Evolutionary conservation across 2,329 filamentous ascomycete genomes (phyloP), one percentile per base, ranked within the genome.

Genomic region (Arthroderma sp.): DNA sequence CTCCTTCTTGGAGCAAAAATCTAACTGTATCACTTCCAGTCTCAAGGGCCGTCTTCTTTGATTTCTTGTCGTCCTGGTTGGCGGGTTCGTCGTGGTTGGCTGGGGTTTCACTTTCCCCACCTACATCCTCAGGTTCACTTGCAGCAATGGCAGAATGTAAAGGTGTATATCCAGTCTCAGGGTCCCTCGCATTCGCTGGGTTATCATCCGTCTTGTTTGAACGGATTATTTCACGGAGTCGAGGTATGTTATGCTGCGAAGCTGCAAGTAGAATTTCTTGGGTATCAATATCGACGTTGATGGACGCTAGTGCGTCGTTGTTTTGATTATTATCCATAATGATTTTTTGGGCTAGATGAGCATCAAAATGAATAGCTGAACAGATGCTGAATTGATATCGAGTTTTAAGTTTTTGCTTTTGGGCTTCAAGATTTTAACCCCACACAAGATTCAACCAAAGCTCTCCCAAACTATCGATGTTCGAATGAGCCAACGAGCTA

Each of bases 131-230:
- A 5, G 59, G 54, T 39, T 72, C 78, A 56, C 80, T 85, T 3
- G 81, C 74, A n/a, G 86, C 82, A 59, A 96, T 85, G 34, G 87
- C 86, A 22, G 88, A 84, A 65, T 96, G 91, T 9, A 96, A 73
- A 6, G 89, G 87, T 6, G 87, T 87, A 63, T 82, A 86, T 48
- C 86, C 85, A 1, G 88, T 94, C 49, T 82, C 78, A 4, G 83
- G 75, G 58, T 96, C 89, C 63, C 89, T 86, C 4, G 82, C 78
- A 60, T 83, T 87, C 30, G 69, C 85, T 68, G 68, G 80, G 40
- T 73, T 77, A 3, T 66, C 59, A 10, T 54, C 47, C 3, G 55
- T 53, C 33, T 61, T 57, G 51, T 69, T 66, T 43, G 67, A 72
- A 55, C 75, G 71, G 50, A 93, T 75, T 5, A 94, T 74, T 45